These are phyloP conservation scores for Naganishia cerealis DNA, from an alignment of 1,284 basidiomycete genomes.

Conservation along the genomic window DNA sequence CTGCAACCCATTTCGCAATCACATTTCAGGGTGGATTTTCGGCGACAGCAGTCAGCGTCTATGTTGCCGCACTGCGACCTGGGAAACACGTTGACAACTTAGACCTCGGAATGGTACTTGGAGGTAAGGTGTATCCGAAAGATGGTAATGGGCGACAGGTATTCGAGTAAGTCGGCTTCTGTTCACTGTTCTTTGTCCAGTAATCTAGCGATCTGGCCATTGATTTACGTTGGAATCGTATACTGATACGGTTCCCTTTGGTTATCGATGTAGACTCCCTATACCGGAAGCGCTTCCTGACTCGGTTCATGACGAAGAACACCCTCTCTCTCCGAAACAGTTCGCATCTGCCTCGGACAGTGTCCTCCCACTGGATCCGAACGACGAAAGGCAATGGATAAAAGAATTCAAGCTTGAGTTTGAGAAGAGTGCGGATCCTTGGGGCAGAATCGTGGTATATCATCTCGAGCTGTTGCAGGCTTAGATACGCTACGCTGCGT, in stretches of 20 bases:
- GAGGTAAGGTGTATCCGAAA: constrained; percentile 50
- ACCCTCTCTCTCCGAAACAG: constrained; percentile 34
- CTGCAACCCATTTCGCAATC: constrained; percentile 45
- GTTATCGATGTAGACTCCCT: constrained; percentile 18
- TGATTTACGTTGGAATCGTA: background rate
- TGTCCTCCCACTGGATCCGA: constrained; percentile 25
- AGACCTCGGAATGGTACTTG: constrained; percentile 41
- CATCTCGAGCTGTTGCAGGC: constrained; percentile 43
- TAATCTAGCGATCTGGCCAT: background rate
- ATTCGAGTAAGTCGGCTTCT: constrained; percentile 44
- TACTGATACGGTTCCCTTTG: background rate
- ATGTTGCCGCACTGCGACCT: constrained; percentile 37
- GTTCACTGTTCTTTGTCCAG: background rate
- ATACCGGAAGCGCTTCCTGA: constrained; percentile 31
- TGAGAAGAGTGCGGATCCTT: constrained; percentile 51
- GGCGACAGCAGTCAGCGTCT: constrained; percentile 42
- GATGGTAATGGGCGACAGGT: constrained; percentile 51
- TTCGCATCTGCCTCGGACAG: constrained; percentile 31
- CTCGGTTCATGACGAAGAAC: constrained; percentile 27
- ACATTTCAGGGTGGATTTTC: constrained; percentile 55
- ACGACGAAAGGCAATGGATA: constrained; percentile 35
- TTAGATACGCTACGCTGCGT: background rate
- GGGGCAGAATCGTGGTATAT: constrained; percentile 53
- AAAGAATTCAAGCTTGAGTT: constrained; percentile 51
- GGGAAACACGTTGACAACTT: constrained; percentile 33